Conservation (phyloP, 257 asterid species). For the Gentiana macrophylla region DNA sequence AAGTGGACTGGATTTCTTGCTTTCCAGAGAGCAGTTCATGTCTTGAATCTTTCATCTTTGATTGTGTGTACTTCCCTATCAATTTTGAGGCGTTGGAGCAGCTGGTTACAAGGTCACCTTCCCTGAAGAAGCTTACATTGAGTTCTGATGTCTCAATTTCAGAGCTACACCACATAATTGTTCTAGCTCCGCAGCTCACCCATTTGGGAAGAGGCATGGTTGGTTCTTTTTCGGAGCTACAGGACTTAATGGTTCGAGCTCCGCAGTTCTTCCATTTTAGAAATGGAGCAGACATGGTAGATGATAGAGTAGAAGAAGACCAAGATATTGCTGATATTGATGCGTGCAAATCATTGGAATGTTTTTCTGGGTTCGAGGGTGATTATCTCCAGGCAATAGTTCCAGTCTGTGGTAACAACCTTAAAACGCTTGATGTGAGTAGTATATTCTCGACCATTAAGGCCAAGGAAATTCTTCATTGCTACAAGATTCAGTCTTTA, state of each 20-base stretch:
- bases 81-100: conserved; percentile 38
- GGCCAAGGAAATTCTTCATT: conserved; percentile 28
- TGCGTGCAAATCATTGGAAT: conserved; percentile 19
- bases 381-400: conserved; percentile 29
- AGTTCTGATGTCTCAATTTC: conserved; percentile 22
- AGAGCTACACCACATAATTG: conserved; percentile 19
- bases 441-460: conserved; percentile 18
- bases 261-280: conserved; percentile 45
- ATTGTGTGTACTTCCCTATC: conserved; percentile 30
- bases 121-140: conserved; percentile 26
- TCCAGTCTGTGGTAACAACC: conserved; percentile 38
- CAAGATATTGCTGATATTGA: conserved; percentile 33
- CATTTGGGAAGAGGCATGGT: too few relatives aligned
- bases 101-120: conserved; percentile 14
- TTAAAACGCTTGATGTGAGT: conserved; percentile 37
- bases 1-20: too few relatives aligned
- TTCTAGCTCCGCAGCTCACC: too few relatives aligned
- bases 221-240: too few relatives aligned
- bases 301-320: conserved; percentile 25
- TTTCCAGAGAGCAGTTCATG: conserved; percentile 15
- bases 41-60: conserved; percentile 37
- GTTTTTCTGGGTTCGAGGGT: conserved; percentile 31
- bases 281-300: conserved; percentile 29
- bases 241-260: conserved; percentile 30
- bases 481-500: conserved; percentile 36